phyloP scores from a whole-genome alignment of 148 eudicot species.

The Diospyros kaki region DNA sequence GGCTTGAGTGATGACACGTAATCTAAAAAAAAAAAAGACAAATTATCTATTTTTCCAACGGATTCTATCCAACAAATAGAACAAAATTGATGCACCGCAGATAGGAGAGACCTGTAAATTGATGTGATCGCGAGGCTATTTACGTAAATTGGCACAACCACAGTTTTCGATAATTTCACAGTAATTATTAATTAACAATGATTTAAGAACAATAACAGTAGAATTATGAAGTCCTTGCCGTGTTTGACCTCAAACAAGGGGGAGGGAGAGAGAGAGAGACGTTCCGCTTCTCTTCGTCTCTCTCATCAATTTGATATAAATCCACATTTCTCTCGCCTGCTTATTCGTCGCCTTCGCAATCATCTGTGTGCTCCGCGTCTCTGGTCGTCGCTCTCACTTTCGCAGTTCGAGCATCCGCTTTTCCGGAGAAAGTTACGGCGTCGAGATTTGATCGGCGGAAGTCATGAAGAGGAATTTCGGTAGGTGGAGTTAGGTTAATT shows the following conservation, averaged over 20 bases:
- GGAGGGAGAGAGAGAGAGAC: conserved; percentile 12
- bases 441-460: not conserved
- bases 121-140: no score
- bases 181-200: no score
- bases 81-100: no score
- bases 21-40: no score
- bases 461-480: not conserved
- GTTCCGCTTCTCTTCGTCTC: not conserved
- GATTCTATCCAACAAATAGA: no score
- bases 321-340: not conserved
- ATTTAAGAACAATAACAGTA: no score
- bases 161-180: no score
- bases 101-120: no score
- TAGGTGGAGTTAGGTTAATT: conserved; percentile 9
- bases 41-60: no score
- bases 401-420: not conserved
- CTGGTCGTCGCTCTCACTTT: not conserved
- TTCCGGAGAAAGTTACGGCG: conserved; percentile 5
- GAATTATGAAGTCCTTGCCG: conserved; percentile 52
- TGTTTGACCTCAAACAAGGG: conserved; percentile 69
- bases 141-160: no score
- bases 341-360: not conserved
- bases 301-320: not conserved
- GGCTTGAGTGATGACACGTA: no score
- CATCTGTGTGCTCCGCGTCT: not conserved